These are phyloP conservation scores for Pulveroboletus ravenelii DNA, from an alignment of 768 basidiomycete species.

Conservation along the genomic window DNA sequence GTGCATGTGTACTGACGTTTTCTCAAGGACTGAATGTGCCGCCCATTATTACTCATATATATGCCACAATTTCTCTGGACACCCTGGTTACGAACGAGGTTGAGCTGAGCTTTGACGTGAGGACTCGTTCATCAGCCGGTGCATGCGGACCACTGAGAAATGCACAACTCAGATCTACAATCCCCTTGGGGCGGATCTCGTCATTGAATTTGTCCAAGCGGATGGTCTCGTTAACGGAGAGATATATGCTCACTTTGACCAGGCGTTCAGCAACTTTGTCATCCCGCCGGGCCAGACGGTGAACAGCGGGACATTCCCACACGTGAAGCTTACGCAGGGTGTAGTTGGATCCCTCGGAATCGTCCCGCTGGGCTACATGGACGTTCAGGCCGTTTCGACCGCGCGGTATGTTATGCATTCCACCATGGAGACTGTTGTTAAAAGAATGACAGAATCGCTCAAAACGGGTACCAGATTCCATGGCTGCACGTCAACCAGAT, in stretches of 20 bases:
- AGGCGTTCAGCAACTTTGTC: slow-evolving; percentile 50
- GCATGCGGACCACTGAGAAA: neutral
- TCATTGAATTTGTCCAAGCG: slow-evolving; percentile 53
- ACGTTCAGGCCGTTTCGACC: slow-evolving; percentile 49
- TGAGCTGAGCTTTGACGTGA: slow-evolving; percentile 53
- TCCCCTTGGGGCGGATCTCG: slow-evolving; percentile 53
- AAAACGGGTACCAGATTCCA: slow-evolving; percentile 57
- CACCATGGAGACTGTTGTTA: neutral
- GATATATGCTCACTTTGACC: slow-evolving; percentile 56
- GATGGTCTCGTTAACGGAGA: slow-evolving; percentile 48
- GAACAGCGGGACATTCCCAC: slow-evolving; percentile 53
- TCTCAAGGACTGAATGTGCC: slow-evolving; percentile 44
- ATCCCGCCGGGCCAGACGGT: slow-evolving; percentile 55
- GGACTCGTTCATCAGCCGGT: slow-evolving; percentile 11
- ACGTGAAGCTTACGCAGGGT: slow-evolving; percentile 59
- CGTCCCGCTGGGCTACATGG: slow-evolving; percentile 50
- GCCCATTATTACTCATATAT: slow-evolving; percentile 52
- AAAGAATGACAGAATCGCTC: slow-evolving; percentile 35
- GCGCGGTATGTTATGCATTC: slow-evolving; percentile 26
- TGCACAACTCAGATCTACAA: slow-evolving; percentile 41
- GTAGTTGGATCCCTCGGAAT: slow-evolving; percentile 53
- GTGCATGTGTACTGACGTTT: neutral
- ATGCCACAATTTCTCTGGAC: slow-evolving; percentile 48
- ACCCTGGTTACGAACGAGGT: slow-evolving; percentile 49
- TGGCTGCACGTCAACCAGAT: slow-evolving; percentile 59